Evolutionary conservation across 306 rosid species (phyloP).

Genomic region (Sindora glabra): DNA sequence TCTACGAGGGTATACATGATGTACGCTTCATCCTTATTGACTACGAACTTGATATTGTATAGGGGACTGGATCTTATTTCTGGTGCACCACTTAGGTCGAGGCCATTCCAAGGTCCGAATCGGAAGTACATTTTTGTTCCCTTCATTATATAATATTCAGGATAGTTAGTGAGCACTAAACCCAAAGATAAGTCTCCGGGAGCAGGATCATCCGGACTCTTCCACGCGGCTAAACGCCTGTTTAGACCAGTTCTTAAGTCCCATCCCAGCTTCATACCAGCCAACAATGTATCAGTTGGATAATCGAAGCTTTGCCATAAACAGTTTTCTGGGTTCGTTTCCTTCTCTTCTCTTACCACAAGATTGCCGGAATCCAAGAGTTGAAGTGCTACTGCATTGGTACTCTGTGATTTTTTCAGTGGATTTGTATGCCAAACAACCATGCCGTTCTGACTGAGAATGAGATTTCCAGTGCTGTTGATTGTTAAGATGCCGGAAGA

Average conservation of each 20-base stretch:
- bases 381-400: too few species aligned
- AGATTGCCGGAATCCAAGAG: too few species aligned
- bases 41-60: neutral
- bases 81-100: neutral
- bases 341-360: too few species aligned
- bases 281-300: conserved; percentile 33
- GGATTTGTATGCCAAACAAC: too few species aligned
- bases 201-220: too few species aligned
- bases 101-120: neutral
- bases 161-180: neutral
- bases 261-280: too few species aligned
- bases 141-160: neutral
- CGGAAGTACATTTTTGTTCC: neutral
- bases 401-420: too few species aligned
- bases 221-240: conserved; percentile 20
- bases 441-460: too few species aligned
- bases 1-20: neutral
- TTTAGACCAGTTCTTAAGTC: conserved; percentile 20
- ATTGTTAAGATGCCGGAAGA: too few species aligned
- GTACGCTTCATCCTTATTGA: too few species aligned
- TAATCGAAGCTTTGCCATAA: conserved; percentile 38
- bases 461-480: too few species aligned
- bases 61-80: neutral
- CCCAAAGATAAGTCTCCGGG: conserved; percentile 8
- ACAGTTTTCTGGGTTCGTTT: too few species aligned